Conservation (phyloP, 306 rosid species). For the Datisca glomerata region DNA sequence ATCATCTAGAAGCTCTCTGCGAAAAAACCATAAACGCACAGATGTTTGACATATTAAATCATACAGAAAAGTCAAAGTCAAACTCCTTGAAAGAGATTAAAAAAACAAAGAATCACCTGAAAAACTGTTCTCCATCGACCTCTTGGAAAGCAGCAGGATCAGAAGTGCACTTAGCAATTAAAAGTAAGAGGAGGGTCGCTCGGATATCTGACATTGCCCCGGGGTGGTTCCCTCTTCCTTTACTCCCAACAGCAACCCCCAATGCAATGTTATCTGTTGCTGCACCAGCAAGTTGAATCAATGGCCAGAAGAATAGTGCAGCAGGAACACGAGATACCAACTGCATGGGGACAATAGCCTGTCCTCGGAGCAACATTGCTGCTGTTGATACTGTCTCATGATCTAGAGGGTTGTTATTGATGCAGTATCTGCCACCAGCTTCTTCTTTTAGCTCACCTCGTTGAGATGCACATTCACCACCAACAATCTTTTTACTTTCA, state of each 20-base stretch:
- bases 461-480: slow-evolving; percentile 17
- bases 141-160: slow-evolving; percentile 80
- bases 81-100: slow-evolving; percentile 5
- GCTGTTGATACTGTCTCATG: slow-evolving; percentile 71
- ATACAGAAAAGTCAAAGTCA: slow-evolving; percentile 9
- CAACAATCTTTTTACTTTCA: slow-evolving; percentile 31
- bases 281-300: slow-evolving; percentile 95
- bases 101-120: slow-evolving; percentile 51
- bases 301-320: slow-evolving; percentile 85
- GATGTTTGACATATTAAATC: slow-evolving; percentile 1
- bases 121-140: slow-evolving; percentile 79
- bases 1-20: slow-evolving; percentile 92
- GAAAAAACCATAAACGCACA: slow-evolving; percentile 7
- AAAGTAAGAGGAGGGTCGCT: slow-evolving; percentile 78
- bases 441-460: slow-evolving; percentile 44
- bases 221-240: slow-evolving; percentile 94
- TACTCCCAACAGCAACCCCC: slow-evolving; percentile 98
- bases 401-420: slow-evolving; percentile 38
- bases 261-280: slow-evolving; percentile 88
- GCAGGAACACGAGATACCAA: slow-evolving; percentile 91
- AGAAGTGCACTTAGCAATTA: slow-evolving; percentile 90
- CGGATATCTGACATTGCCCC: slow-evolving; percentile 97
- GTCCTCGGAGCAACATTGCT: slow-evolving; percentile 76
- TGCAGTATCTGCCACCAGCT: slow-evolving; percentile 35
- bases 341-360: slow-evolving; percentile 88